phyloP scores from a whole-genome alignment of 2,329 filamentous ascomycete species.

The Tolypocladium guangdongense region DNA sequence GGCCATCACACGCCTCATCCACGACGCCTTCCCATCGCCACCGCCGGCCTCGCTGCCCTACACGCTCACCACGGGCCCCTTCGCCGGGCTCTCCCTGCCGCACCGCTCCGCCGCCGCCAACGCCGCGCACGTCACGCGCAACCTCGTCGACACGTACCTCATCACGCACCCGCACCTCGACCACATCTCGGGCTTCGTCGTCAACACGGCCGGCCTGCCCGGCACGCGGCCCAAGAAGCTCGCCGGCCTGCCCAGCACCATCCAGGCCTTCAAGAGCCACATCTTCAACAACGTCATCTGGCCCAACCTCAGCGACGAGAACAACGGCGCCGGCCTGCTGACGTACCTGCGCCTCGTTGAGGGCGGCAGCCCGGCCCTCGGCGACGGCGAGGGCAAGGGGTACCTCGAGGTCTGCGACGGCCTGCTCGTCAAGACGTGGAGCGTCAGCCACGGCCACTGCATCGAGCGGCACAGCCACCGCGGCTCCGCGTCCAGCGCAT shows the following conservation, averaged over 20 bases:
- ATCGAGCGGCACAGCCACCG: conserved; percentile 62
- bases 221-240: conserved; percentile 75
- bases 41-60: conserved; percentile 27
- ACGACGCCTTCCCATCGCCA: conserved; percentile 36
- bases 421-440: conserved; percentile 77
- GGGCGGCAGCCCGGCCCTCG: conserved; percentile 75
- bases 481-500: conserved; percentile 40
- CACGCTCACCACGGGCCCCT: conserved; percentile 58
- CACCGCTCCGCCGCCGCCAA: conserved; percentile 60
- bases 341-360: conserved; percentile 84
- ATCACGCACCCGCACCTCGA: conserved; percentile 97
- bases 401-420: conserved; percentile 86
- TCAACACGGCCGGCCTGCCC: conserved; percentile 83
- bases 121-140: conserved; percentile 66
- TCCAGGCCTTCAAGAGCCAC: conserved; percentile 82
- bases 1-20: conserved; percentile 70
- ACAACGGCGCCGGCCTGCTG: conserved; percentile 83
- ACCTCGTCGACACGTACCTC: conserved; percentile 76
- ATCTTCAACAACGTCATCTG: conserved; percentile 98
- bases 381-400: conserved; percentile 66
- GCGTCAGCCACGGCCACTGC: conserved; percentile 83
- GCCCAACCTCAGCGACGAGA: conserved; percentile 95
- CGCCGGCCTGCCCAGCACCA: conserved; percentile 78
- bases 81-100: conserved; percentile 66
- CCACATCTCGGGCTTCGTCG: conserved; percentile 81